Evolutionary conservation across 2,329 filamentous ascomycete species (phyloP), one percentile per base, ranked within the genome.

Genomic region (Chrysoporthe austroafricana): DNA sequence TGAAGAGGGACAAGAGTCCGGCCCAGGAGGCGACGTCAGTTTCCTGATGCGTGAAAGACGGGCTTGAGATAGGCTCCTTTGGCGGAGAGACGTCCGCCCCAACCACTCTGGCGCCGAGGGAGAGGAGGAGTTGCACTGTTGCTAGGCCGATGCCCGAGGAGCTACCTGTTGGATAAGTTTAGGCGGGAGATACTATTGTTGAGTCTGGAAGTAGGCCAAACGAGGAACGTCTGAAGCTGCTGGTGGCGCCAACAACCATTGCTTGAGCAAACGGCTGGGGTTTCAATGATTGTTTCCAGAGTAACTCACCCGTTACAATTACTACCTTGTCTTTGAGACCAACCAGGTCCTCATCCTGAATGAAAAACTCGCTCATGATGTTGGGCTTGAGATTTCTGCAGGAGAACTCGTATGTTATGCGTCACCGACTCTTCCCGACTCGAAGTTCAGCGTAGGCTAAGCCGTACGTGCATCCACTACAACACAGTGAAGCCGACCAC

Each of bases 61-160:
- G 9, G 21, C 16, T 48, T 4, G 39, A 26, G 42, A 62, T 16
- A 32, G 60, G 18, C 60, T 46, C 44, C 26, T 8, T 32, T 2
- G 34, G 44, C 26, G 61, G 61, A 9, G 9, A 14, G 44, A 39
- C 14, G 34, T 63, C 61, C n/a, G 44, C 61, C 13, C 32, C 18
- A 16, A 54, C 32, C 16, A 63, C 61, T 16, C 18, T 34, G 48
- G 61, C 61, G 44, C 61, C 61, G 61, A 54, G 61, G 9, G 61
- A 52, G 61, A 63, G 61, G 46, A 63, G 61, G 32, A 63, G 61
- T 7, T 36, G 16, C 2, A 18, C 18, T 11, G 61, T 63, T 14
- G 26, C 61, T 16, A 63, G 61, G 46, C 61, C 61, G 32, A 63
- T 63, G 34, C 61, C 61, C 8, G 61, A 63, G 46, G 61, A 63